Conservation (phyloP, 2,329 filamentous ascomycete genomes). For the Colletotrichum limetticola region DNA sequence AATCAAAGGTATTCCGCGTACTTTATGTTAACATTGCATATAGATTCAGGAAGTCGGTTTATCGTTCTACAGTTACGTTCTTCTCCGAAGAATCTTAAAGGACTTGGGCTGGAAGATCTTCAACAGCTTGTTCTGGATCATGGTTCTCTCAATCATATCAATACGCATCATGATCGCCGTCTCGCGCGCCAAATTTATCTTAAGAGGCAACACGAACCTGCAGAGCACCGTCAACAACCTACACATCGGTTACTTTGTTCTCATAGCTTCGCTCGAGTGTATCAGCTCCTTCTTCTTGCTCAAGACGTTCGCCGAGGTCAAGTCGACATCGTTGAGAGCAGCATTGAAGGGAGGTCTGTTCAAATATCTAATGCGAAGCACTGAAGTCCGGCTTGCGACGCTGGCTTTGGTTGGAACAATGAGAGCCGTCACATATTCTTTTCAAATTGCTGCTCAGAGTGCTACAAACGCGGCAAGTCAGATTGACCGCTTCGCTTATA, state of each 20-base stretch:
- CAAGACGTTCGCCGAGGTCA: conserved; percentile 48
- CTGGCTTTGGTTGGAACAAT: conserved; percentile 51
- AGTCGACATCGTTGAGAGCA: conserved; percentile 43
- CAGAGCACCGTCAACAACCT: conserved; percentile 49
- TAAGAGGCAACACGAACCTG: conserved; percentile 37
- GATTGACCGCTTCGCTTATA: conserved; percentile 53
- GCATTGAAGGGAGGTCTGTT: conserved; percentile 46
- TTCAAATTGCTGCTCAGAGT: conserved; percentile 48
- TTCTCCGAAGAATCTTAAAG: conserved; percentile 61
- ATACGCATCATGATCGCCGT: conserved; percentile 56
- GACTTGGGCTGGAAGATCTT: conserved; percentile 55
- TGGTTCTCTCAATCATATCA: conserved; percentile 61
- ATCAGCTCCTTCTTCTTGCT: conserved; percentile 53
- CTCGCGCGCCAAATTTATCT: conserved; percentile 43
- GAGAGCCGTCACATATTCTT: conserved; percentile 54
- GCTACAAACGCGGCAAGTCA: conserved; percentile 50
- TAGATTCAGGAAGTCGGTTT: conserved; percentile 56
- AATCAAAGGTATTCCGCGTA: accelerated
- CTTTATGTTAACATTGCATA: background rate
- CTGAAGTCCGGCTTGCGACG: conserved; percentile 51
- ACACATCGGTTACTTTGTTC: conserved; percentile 54
- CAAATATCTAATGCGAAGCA: conserved; percentile 51
- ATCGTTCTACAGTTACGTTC: conserved; percentile 62
- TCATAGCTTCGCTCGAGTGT: conserved; percentile 53
- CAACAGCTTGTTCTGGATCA: conserved; percentile 65